These are phyloP conservation scores for Phlebopus sp. DNA, from an alignment of 1,284 basidiomycete genomes.

Conservation along the genomic window DNA sequence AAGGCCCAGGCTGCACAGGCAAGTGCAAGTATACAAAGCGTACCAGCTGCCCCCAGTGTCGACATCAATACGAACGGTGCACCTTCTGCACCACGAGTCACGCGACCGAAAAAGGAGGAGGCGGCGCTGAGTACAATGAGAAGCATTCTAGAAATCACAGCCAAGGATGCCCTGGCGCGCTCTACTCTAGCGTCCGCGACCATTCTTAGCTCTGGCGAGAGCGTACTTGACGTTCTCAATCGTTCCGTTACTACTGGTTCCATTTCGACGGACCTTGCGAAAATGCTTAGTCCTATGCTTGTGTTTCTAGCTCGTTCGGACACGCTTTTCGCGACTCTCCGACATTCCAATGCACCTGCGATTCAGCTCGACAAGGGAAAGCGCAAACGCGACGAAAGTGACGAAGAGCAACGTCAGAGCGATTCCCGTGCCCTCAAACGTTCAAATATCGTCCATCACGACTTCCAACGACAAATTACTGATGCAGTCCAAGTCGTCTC, in stretches of 20 bases:
- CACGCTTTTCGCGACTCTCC: conserved; percentile 57
- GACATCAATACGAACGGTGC: conserved; percentile 1
- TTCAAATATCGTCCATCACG: conserved; percentile 37
- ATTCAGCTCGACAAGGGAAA: conserved; percentile 62
- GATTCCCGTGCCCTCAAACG: conserved; percentile 42
- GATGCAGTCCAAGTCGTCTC: conserved; percentile 56
- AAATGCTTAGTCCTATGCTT: conserved; percentile 54
- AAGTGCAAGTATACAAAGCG: conserved; percentile 5
- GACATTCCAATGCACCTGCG: conserved; percentile 56
- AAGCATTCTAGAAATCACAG: conserved; percentile 54
- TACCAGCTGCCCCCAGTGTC: conserved; percentile 1
- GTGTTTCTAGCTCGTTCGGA: conserved; percentile 63
- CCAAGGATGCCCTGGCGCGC: conserved; percentile 53
- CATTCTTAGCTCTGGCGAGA: conserved; percentile 47
- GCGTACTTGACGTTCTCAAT: conserved; percentile 53
- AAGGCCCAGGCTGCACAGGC: conserved; percentile 51
- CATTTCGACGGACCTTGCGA: conserved; percentile 51
- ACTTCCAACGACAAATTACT: conserved; percentile 50
- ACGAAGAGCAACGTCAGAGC: conserved; percentile 38
- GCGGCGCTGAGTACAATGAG: conserved; percentile 60
- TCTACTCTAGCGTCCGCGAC: conserved; percentile 47
- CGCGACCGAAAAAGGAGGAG: conserved; percentile 44
- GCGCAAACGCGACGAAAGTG: conserved; percentile 60
- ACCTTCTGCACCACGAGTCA: conserved; percentile 1
- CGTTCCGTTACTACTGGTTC: conserved; percentile 44